Evolutionary conservation across 257 asterid species (phyloP), one percentile per base, ranked within the genome.

Genomic region (Cruciata laevipes): DNA sequence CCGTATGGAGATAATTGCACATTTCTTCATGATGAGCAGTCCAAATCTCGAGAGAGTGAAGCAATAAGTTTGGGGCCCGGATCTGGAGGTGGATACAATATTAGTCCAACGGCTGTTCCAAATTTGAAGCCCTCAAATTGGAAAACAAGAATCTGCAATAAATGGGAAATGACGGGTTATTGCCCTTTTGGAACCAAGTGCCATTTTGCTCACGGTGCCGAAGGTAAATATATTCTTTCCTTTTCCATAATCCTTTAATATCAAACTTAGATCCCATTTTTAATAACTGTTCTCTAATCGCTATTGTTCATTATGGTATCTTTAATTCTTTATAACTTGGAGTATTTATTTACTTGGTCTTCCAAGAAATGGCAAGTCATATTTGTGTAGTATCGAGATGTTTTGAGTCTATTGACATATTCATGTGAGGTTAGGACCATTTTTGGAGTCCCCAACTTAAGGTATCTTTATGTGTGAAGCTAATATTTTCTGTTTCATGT

Each of bases 181-280:
- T 89, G 95, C 61, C 95, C 95, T 6, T 89, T 85, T 33, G 96
- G 96, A 18, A 82, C 78, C 84, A 89, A 89, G 86, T 89, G 96
- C 71, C 92, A 85, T 81, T 88, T 88, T 82, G 92, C 95, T 77
- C 96, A 88, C 80, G 90, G 96, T 25, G 77, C 78, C 38, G 87
- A 80, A 77, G 90, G 95, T 88, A 85, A 63, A 61, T 42, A 33
- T 23, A 18, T 32, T 31, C 18, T 21, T 37, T 6, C 65, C 65
- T 10, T 47, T 57, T 64, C 30, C 17, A 13, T 12, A 10, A 7
- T 65, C 21, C 37, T 72, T 18, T 25, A 21, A 8, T 40, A 40
- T 4, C 20, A 35, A 66, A 49, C n/a, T 30, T 18, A 42, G 61
- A 17, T 66, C 30, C 5, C 14, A 2, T 33, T 66, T 9, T 52